Evolutionary conservation across 139 green algal genomes (phyloP), one percentile per base, ranked within the genome.

Genomic region (Gonium pectorale): DNA sequence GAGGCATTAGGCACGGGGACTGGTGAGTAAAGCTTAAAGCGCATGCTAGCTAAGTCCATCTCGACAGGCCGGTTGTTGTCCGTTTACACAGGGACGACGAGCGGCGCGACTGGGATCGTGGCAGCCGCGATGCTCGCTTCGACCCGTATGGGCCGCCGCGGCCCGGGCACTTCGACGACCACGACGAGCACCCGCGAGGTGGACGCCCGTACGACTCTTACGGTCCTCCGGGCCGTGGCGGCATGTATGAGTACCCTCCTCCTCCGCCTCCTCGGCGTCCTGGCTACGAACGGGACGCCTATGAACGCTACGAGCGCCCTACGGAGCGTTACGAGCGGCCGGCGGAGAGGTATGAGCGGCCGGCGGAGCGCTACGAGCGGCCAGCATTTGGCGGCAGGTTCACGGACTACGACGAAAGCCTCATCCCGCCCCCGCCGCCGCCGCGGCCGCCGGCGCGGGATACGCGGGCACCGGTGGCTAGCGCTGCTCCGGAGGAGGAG

Each of bases 171-270:
- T 83, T 83, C 31, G 77, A 83, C 33, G 77, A 83, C 44, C 73
- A 46, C 51, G 77, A 83, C n/a, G 62, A 73, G 60, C 62, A 83
- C 33, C 77, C 77, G 51, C 77, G 62, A 22, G 77, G 77, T 15
- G 77, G 62, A 7, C 77, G 77, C 27, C 31, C 77, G 7, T 66
- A 66, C 66, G 77, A 83, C 2, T 5, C 77, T 5, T 83, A 74
- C 27, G 77, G 62, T 2, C 43, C 77, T 29, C 38, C 60, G 31
- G n/a, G 38, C 1, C 43, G 40, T 26, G 38, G 40, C 19, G 56
- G 51, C 51, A 13, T 51, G 49, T 85, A 85, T 35, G 79, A 85
- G 3, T 85, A 85, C 60, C 79, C 79, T 56, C 79, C 79, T 77
- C 79, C 79, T 67, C 79, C 78, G 3, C 78, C 79, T 66, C 78